A percentile compares a stretch with the other conserved stretches of the same genome.
These are phyloP conservation scores for Trichoderma sp. DNA, from an alignment of 2,329 filamentous ascomycete genomes.

Conservation along the genomic window DNA sequence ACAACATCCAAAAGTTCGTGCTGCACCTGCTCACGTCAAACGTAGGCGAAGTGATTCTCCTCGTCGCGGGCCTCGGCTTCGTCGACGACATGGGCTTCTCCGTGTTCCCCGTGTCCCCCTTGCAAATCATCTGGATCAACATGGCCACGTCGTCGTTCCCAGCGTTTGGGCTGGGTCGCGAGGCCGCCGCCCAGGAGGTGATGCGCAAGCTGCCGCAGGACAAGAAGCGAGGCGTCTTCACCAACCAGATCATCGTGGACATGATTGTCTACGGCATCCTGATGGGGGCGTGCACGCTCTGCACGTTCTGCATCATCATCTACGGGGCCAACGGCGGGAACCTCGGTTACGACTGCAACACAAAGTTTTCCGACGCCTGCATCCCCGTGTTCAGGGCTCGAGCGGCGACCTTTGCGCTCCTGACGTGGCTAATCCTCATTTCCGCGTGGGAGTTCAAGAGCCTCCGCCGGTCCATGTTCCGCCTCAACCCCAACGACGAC, in stretches of 20 bases:
- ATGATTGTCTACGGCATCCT: constrained; percentile 76
- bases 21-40: constrained; percentile 78
- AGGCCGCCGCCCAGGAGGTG: constrained; percentile 70
- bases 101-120: constrained; percentile 80
- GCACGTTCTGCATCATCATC: constrained; percentile 63
- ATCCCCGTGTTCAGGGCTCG: constrained; percentile 64
- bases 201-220: constrained; percentile 78
- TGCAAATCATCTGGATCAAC: constrained; percentile 92
- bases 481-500: constrained; percentile 54
- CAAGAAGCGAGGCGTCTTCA: constrained; percentile 67
- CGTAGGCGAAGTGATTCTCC: constrained; percentile 76
- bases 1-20: constrained; percentile 87
- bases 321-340: constrained; percentile 54
- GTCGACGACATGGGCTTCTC: constrained; percentile 69
- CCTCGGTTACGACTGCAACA: constrained; percentile 63
- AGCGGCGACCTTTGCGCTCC: constrained; percentile 68
- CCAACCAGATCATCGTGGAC: constrained; percentile 71
- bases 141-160: constrained; percentile 87
- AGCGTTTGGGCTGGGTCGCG: constrained; percentile 83
- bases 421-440: constrained; percentile 72
- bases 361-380: constrained; percentile 54
- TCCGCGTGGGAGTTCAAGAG: constrained; percentile 78
- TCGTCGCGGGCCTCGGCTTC: constrained; percentile 79
- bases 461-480: constrained; percentile 68
- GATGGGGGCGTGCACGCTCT: constrained; percentile 68